Percentiles rank a stretch among this genome's conserved stretches.
Conservation (phyloP, 176 grass and related monocot genomes). For the Ensete ventricosum region DNA sequence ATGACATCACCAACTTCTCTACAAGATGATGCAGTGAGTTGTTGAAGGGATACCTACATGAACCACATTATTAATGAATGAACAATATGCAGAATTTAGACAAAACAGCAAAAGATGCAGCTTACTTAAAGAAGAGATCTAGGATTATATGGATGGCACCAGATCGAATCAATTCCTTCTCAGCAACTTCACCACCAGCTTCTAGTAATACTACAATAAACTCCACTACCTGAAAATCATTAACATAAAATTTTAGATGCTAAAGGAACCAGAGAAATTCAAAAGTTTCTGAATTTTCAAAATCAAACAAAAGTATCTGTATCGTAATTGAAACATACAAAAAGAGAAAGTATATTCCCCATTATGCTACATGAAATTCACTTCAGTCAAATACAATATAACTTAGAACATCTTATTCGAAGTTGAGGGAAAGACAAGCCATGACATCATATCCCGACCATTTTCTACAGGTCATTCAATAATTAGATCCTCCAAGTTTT, state of each 20-base stretch:
- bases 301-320: background rate
- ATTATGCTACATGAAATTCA: background rate
- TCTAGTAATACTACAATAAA: constrained; percentile 18
- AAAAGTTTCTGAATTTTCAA: background rate
- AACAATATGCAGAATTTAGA: background rate
- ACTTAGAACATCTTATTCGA: background rate
- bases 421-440: background rate
- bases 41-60: constrained; percentile 24
- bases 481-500: background rate
- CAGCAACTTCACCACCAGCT: constrained; percentile 12
- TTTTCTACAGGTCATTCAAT: constrained; percentile 1
- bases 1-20: constrained; percentile 16
- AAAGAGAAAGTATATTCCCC: too few species aligned
- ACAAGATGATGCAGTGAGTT: constrained; percentile 26
- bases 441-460: background rate
- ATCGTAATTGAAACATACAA: too few species aligned
- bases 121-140: constrained; percentile 29
- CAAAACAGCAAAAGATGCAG: background rate
- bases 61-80: background rate
- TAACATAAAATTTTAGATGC: background rate
- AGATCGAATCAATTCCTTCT: constrained; percentile 19
- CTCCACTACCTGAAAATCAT: constrained; percentile 21
- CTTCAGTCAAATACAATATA: background rate
- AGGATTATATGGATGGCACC: constrained; percentile 13
- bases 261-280: background rate